Conservation (phyloP, 1,139 yeast genomes). For the Geotrichum bryndzae region DNA sequence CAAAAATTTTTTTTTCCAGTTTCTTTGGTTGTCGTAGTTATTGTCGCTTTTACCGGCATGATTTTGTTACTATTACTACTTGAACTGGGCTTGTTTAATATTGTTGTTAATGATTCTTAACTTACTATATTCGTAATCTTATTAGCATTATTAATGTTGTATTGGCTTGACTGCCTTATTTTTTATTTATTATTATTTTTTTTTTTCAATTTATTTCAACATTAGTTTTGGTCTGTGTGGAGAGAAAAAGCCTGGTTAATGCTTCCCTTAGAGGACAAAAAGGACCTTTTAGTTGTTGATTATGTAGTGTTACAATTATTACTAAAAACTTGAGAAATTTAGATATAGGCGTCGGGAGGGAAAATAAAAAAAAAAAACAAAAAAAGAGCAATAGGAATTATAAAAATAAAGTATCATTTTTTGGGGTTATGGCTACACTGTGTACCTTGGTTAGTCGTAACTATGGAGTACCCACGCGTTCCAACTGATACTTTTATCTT, state of each 20-base stretch:
- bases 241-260: background rate
- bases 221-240: no score
- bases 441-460: background rate
- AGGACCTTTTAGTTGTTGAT: no score
- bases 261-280: background rate
- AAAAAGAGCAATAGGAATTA: background rate
- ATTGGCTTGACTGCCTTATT: no score
- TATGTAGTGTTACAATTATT: no score
- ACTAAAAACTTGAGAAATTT: no score
- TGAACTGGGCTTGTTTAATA: background rate
- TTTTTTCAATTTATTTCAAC: no score
- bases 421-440: background rate
- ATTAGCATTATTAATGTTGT: no score
- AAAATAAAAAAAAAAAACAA: no score
- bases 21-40: background rate
- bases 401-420: background rate
- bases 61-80: background rate
- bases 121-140: no score
- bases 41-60: background rate
- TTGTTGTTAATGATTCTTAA: background rate
- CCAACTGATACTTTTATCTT: background rate
- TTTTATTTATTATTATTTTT: no score
- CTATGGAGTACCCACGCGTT: background rate
- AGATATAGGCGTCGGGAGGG: background rate
- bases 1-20: background rate